Evolutionary conservation across 1,284 basidiomycete genomes (phyloP).

Genomic region (Cutaneotrichosporon sp.): DNA sequence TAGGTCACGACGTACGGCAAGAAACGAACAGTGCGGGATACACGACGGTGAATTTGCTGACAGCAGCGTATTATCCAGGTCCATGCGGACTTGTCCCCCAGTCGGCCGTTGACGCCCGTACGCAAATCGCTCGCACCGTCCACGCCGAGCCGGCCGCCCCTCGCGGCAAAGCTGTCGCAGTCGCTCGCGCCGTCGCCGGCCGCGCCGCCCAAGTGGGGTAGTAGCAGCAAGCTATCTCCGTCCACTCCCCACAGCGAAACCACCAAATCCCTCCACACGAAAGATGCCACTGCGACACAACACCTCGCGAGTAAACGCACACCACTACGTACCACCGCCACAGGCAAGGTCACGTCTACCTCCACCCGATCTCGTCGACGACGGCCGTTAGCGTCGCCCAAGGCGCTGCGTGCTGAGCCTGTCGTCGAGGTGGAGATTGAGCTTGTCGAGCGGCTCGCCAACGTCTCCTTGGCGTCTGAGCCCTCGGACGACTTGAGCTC

Average conservation of each 20-base stretch:
- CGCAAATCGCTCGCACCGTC: neutral
- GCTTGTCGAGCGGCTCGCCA: neutral
- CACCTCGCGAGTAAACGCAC: too few relatives aligned
- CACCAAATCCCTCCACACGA: too few relatives aligned
- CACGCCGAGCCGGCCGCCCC: constrained; percentile 16
- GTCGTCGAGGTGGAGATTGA: constrained; percentile 2
- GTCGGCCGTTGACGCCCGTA: neutral
- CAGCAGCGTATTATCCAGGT: constrained; percentile 37
- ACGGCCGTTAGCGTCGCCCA: neutral
- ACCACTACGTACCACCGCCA: too few relatives aligned
- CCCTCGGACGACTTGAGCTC: neutral
- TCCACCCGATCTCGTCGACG: too few relatives aligned
- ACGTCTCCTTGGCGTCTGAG: neutral
- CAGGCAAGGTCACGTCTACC: too few relatives aligned
- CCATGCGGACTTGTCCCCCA: constrained; percentile 26
- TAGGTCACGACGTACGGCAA: constrained; percentile 46
- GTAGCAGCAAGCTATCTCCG: too few relatives aligned
- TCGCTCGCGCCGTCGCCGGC: too few relatives aligned
- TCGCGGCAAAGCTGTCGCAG: constrained; percentile 24
- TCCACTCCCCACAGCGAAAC: too few relatives aligned
- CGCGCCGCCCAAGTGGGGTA: too few relatives aligned
- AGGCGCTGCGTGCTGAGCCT: neutral
- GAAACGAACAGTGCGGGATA: constrained; percentile 34
- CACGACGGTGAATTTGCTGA: neutral
- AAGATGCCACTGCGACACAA: too few relatives aligned